Evolutionary conservation across 768 basidiomycete genomes (phyloP), one percentile per base, ranked within the genome.

Genomic region (Leccinum pellstonianum): DNA sequence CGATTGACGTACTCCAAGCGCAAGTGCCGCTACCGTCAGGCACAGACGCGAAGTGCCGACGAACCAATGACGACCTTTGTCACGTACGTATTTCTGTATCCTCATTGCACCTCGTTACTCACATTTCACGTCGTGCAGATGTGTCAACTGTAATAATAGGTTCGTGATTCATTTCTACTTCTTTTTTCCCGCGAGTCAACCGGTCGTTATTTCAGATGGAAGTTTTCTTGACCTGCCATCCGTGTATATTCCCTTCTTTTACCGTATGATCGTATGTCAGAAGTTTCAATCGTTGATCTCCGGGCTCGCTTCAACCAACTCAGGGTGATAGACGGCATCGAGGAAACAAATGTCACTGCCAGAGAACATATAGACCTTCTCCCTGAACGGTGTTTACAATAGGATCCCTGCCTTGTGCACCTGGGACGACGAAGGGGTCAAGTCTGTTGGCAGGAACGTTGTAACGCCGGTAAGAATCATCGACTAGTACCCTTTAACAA

Each of bases 61-160:
- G 97, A 98, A 76, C 95, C 96, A 23, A 98, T 98, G 95, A 98
- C 96, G 3, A 95, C 94, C 19, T 96, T 95, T 71, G 92, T 95
- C 65, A 94, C 91, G 86, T 93, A 75, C 62, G 81, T 79, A 31
- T 14, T 25, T 38, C 8, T n/a, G 56, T 27, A 46, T 29, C 21
- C 29, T 10, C 27, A 29, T 41, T 17, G 11, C 14, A 43, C n/a
- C 21, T 49, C 29, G 43, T 55, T 60, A 10, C 62, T 58, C 48
- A 37, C 35, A 6, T 37, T 37, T 37, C 14, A 53, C 10, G 17
- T 0, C 41, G 21, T 61, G 50, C 63, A 86, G 86, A 56, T 90
- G 90, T 74, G 81, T 83, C 56, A 83, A 83, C 63, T 90, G 88
- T 69, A 82, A 83, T 68, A 81, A 87, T 69, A 78, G 81, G 81